Evolutionary conservation across 2,329 filamentous ascomycete genomes (phyloP).

Genomic region (Bipolaris gigantea): DNA sequence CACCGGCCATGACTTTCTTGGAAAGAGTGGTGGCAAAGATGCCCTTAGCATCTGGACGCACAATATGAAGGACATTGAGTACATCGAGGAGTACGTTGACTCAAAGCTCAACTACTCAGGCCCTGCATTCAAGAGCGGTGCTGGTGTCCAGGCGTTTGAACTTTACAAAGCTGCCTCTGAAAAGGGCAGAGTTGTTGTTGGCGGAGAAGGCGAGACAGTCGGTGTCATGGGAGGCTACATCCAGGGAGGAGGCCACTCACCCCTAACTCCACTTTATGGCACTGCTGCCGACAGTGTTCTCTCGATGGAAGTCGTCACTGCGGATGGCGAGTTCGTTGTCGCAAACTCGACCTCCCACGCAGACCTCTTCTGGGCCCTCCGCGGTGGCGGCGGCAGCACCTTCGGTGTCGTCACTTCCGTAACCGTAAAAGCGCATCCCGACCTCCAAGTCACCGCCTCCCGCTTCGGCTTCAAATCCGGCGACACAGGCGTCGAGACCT

Average conservation of each 20-base stretch:
- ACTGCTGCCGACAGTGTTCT: constrained; percentile 44
- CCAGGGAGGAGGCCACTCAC: constrained; percentile 58
- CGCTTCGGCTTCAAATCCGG: constrained; percentile 38
- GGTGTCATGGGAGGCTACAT: constrained; percentile 53
- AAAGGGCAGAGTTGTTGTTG: constrained; percentile 54
- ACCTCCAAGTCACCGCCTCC: constrained; percentile 34
- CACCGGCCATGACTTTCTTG: constrained; percentile 43
- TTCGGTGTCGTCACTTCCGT: constrained; percentile 41
- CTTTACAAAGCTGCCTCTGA: constrained; percentile 55
- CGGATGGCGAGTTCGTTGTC: constrained; percentile 34
- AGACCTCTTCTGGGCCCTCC: constrained; percentile 44
- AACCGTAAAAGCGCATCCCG: constrained; percentile 41
- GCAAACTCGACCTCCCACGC: constrained; percentile 36
- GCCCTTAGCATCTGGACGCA: constrained; percentile 45
- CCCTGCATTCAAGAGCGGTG: constrained; percentile 58
- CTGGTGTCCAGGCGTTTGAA: constrained; percentile 58
- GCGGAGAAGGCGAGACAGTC: constrained; percentile 55
- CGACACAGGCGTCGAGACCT: constrained; percentile 40
- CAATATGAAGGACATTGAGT: constrained; percentile 40
- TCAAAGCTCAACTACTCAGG: constrained; percentile 46
- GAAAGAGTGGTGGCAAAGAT: constrained; percentile 40
- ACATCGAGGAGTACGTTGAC: constrained; percentile 39
- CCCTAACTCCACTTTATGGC: constrained; percentile 52
- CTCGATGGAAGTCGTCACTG: constrained; percentile 39
- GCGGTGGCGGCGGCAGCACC: constrained; percentile 40